Evolutionary conservation across 2,329 filamentous ascomycete species (phyloP).

Genomic region (Apiospora aurea): DNA sequence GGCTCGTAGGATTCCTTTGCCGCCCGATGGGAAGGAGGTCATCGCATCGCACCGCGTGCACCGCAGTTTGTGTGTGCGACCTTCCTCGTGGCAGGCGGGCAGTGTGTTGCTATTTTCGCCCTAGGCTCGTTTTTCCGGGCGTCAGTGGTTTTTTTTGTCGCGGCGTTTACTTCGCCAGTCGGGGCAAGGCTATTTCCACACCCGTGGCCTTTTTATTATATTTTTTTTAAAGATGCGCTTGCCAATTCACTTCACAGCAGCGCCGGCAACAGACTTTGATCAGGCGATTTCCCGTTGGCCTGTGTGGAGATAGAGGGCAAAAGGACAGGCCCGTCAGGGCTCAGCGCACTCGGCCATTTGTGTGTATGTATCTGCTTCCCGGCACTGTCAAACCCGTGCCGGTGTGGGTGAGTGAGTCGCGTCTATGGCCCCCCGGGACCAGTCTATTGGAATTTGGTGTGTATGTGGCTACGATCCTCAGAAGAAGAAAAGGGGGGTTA

Average conservation of each 20-base stretch:
- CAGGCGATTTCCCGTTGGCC: neutral
- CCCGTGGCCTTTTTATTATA: neutral
- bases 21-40: neutral
- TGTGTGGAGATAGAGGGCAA: neutral
- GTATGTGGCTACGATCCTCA: neutral
- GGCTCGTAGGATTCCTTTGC: neutral
- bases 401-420: slow-evolving; percentile 1
- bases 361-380: neutral
- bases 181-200: neutral
- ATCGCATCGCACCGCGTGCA: neutral
- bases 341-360: neutral
- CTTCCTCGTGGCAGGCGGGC: neutral
- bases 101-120: slow-evolving; percentile 15
- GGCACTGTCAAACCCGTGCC: slow-evolving; percentile 9
- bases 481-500: slow-evolving; percentile 18
- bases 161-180: slow-evolving; percentile 18
- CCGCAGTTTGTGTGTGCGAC: neutral
- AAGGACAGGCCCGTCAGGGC: neutral
- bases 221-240: neutral
- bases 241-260: neutral
- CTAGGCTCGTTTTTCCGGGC: neutral
- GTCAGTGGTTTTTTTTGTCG: slow-evolving; percentile 7
- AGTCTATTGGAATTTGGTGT: slow-evolving; percentile 21
- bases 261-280: neutral
- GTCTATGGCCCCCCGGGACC: neutral